phyloP scores from a whole-genome alignment of 2,329 filamentous ascomycete genomes.

The Purpureocillium lavendulum region DNA sequence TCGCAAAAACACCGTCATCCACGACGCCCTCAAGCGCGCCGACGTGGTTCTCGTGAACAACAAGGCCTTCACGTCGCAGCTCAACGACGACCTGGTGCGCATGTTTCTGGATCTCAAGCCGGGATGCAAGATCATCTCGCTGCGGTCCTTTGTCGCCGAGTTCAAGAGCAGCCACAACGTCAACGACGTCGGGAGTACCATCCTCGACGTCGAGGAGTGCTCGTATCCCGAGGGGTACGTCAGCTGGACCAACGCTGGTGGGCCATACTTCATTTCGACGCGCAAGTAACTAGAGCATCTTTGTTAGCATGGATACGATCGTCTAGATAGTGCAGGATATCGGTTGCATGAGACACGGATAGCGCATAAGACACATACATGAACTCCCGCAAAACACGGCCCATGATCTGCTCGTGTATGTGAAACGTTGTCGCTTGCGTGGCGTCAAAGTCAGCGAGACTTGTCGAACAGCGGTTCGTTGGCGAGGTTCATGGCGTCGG shows the following conservation, averaged over 20 bases:
- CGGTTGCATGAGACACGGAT: too few relatives aligned
- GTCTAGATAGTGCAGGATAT: too few relatives aligned
- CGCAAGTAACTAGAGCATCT: conserved; percentile 46
- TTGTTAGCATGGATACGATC: background rate
- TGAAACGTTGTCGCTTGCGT: too few relatives aligned
- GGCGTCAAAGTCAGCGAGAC: too few relatives aligned
- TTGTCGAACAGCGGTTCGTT: conserved; percentile 38
- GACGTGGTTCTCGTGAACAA: conserved; percentile 99
- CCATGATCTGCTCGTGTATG: too few relatives aligned
- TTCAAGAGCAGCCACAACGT: conserved; percentile 70
- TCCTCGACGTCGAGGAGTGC: conserved; percentile 65
- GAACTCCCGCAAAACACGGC: too few relatives aligned
- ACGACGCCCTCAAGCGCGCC: conserved; percentile 67
- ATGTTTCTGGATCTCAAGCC: conserved; percentile 92
- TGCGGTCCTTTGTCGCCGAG: conserved; percentile 83
- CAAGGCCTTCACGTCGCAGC: conserved; percentile 81
- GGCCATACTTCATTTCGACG: conserved; percentile 81
- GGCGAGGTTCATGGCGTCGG: conserved; percentile 72
- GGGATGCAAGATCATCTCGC: conserved; percentile 80
- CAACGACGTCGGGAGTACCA: conserved; percentile 70
- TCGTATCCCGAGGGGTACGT: conserved; percentile 64
- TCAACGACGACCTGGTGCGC: conserved; percentile 77
- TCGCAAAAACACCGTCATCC: conserved; percentile 61
- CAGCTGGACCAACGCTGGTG: conserved; percentile 82
- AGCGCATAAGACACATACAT: background rate